These are phyloP conservation scores for Arxiozyma heterogenica DNA, from an alignment of 1,139 yeast genomes.

Conservation along the genomic window DNA sequence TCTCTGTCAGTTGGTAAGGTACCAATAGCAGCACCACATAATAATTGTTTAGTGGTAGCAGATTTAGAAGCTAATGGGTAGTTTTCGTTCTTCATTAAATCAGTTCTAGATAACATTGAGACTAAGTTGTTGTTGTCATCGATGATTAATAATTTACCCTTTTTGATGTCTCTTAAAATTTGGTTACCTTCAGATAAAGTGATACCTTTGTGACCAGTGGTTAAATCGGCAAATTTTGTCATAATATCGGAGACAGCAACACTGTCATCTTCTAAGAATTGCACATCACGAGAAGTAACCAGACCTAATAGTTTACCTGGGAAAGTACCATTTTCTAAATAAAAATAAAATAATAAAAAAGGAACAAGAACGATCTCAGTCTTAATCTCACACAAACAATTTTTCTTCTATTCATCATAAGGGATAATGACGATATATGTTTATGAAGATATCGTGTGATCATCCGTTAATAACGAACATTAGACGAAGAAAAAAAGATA, in stretches of 20 bases:
- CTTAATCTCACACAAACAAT: background rate
- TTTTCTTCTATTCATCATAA: background rate
- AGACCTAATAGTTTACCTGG: slow-evolving; percentile 92
- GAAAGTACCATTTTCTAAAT: slow-evolving; percentile 66
- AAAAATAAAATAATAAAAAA: slow-evolving; percentile 1
- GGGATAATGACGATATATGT: background rate
- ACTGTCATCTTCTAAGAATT: slow-evolving; percentile 72
- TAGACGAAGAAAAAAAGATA: too few relatives aligned
- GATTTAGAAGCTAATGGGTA: slow-evolving; percentile 95
- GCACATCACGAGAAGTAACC: slow-evolving; percentile 93
- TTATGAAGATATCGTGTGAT: too few relatives aligned
- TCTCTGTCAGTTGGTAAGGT: slow-evolving; percentile 82
- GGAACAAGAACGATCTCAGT: background rate
- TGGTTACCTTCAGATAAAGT: slow-evolving; percentile 80
- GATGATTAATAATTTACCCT: slow-evolving; percentile 94
- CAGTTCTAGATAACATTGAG: slow-evolving; percentile 88
- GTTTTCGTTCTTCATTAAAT: slow-evolving; percentile 88
- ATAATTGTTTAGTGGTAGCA: slow-evolving; percentile 82
- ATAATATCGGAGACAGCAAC: slow-evolving; percentile 66
- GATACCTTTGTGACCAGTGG: slow-evolving; percentile 78
- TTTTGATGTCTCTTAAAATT: slow-evolving; percentile 82
- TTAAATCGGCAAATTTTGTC: slow-evolving; percentile 62
- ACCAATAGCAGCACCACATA: slow-evolving; percentile 99
- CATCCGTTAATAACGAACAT: background rate
- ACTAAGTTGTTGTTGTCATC: slow-evolving; percentile 69